Evolutionary conservation across 768 basidiomycete genomes (phyloP).

Genomic region (Lactarius sanguifluus): DNA sequence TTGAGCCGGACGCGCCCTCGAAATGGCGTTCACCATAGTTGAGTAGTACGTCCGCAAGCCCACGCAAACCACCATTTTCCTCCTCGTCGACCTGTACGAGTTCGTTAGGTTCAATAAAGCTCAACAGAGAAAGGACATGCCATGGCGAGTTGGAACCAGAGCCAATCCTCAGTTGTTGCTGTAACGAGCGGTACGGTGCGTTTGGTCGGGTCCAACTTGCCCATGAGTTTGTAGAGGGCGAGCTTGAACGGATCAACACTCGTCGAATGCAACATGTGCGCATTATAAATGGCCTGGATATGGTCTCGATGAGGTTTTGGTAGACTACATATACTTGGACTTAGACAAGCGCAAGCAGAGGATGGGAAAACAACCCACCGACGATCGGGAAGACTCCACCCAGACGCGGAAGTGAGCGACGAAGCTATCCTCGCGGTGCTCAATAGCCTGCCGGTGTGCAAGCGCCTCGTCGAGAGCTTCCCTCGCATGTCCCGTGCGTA

Average conservation of each 20-base stretch:
- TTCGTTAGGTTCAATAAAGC: slow-evolving; percentile 6
- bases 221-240: slow-evolving; percentile 93
- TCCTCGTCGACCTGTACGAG: slow-evolving; percentile 69
- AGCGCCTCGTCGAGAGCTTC: slow-evolving; percentile 81
- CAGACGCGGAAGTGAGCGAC: slow-evolving; percentile 79
- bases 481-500: slow-evolving; percentile 77
- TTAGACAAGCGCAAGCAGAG: background rate
- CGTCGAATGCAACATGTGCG: slow-evolving; percentile 86
- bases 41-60: slow-evolving; percentile 70
- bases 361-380: slow-evolving; percentile 46
- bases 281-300: slow-evolving; percentile 75
- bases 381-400: slow-evolving; percentile 74
- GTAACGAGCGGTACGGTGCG: slow-evolving; percentile 84
- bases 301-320: slow-evolving; percentile 77
- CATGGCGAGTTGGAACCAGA: slow-evolving; percentile 95
- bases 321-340: slow-evolving; percentile 43
- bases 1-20: slow-evolving; percentile 61
- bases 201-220: slow-evolving; percentile 80
- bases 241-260: slow-evolving; percentile 94
- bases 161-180: slow-evolving; percentile 94
- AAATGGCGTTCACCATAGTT: slow-evolving; percentile 84
- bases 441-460: slow-evolving; percentile 66
- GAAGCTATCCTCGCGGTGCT: slow-evolving; percentile 80
- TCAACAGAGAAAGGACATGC: slow-evolving; percentile 38
- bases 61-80: slow-evolving; percentile 72